These are phyloP conservation scores for Venturia effusa DNA, from an alignment of 2,329 filamentous ascomycete species.

Conservation along the genomic window DNA sequence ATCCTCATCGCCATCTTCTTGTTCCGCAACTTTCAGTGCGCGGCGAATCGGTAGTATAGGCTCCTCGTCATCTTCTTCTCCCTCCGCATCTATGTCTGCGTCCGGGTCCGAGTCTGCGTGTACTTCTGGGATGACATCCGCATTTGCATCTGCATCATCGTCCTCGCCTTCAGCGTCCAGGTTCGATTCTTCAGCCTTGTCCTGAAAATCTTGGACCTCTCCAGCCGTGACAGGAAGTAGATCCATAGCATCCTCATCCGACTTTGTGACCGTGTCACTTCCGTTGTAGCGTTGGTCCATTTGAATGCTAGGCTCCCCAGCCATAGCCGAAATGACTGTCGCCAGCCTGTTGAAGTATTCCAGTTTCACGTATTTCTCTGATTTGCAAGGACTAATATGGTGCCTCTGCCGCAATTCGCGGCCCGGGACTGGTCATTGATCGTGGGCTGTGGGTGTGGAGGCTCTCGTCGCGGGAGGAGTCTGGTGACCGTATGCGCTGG, in stretches of 20 bases:
- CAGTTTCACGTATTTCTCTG: constrained; percentile 14
- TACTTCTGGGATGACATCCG: constrained; percentile 36
- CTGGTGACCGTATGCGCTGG: neutral
- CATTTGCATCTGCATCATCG: constrained; percentile 36
- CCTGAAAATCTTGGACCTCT: constrained; percentile 10
- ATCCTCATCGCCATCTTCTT: constrained; percentile 25
- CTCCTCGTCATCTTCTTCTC: constrained; percentile 32
- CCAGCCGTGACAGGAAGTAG: constrained; percentile 14
- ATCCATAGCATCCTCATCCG: constrained; percentile 24
- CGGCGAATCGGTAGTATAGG: constrained; percentile 16
- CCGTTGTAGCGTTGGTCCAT: constrained; percentile 15
- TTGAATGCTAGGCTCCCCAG: constrained; percentile 27
- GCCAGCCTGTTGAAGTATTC: constrained; percentile 24
- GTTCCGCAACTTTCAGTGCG: constrained; percentile 19
- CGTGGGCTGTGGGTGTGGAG: neutral
- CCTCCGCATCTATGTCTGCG: constrained; percentile 34
- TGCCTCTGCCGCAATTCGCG: neutral
- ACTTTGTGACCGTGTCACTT: neutral
- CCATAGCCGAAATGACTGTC: constrained; percentile 31
- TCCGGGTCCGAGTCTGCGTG: constrained; percentile 25
- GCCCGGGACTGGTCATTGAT: constrained; percentile 1
- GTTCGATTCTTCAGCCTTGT: constrained; percentile 21
- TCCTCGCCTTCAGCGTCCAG: constrained; percentile 22
- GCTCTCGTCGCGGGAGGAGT: neutral
- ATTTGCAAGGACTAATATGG: neutral